Evolutionary conservation across 2,329 filamentous ascomycete genomes (phyloP), one percentile per base, ranked within the genome.

Genomic region (Didymellaceae sp.): DNA sequence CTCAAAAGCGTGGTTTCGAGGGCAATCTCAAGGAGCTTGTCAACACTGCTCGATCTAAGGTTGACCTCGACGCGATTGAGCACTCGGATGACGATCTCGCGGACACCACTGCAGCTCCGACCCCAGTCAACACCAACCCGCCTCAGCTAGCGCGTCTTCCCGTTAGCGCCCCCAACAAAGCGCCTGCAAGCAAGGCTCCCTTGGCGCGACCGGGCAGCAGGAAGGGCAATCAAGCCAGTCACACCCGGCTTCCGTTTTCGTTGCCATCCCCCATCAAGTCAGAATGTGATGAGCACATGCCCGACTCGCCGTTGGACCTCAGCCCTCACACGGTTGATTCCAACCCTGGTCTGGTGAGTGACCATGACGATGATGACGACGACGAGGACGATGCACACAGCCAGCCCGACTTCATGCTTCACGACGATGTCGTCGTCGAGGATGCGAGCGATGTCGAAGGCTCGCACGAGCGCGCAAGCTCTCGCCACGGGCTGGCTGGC

Each of bases 281-380:
- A 14, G 58, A 62, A 35, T 56, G 52, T 52, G 59, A 60, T 49
- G 57, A 63, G 51, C 65, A 67, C 45, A 54, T 70, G 55, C 70
- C 65, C 45, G 61, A 59, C 22, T 73, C 70, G 14, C 70, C 70
- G 32, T 63, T 72, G 57, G 74, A 74, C 33, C 70, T 79, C 52
- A 78, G 75, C 54, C 78, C 78, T 24, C 71, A 79, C 50, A 75
- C 77, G 2, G 73, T 75, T 45, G 77, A 80, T 62, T 78, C 75
- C 59, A 78, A 77, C 42, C 78, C 78, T 13, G 78, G 78, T 18
- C 65, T 80, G 53, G 76, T 80, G 26, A 78, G 75, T 57, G 78
- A 80, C 54, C 76, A 78, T 61, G 78, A 80, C 47, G 78, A 77
- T 22, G 75, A 80, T 48, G 77, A 78, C 44, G 75, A 78, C 31